Percentiles rank a stretch among this genome's conserved stretches.
These are phyloP conservation scores for Kernera saxatilis DNA, from an alignment of 345 rosid species.

Conservation along the genomic window DNA sequence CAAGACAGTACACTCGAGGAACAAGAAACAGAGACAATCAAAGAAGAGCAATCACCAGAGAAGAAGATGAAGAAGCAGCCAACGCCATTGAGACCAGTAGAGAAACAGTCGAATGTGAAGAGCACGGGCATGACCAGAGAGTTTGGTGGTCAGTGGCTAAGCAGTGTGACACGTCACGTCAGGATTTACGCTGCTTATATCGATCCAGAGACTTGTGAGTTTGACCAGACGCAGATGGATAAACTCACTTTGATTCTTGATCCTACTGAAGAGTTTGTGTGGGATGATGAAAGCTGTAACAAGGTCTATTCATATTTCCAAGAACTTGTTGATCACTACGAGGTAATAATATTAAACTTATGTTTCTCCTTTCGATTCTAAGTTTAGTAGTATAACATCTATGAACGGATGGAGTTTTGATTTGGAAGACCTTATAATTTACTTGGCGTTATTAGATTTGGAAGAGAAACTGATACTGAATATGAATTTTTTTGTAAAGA, in stretches of 20 bases:
- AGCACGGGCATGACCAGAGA: slow-evolving; percentile 68
- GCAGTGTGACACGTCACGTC: slow-evolving; percentile 65
- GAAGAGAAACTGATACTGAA: too few relatives aligned
- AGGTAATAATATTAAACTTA: slow-evolving; percentile 36
- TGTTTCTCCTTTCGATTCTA: too few relatives aligned
- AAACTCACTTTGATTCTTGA: slow-evolving; percentile 88
- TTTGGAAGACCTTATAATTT: too few relatives aligned
- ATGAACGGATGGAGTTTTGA: too few relatives aligned
- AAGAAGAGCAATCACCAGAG: slow-evolving; percentile 24
- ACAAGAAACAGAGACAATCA: slow-evolving; percentile 12
- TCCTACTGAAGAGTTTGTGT: slow-evolving; percentile 73
- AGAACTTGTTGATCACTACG: slow-evolving; percentile 96
- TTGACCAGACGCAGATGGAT: slow-evolving; percentile 79
- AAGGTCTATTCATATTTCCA: slow-evolving; percentile 76
- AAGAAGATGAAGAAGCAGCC: slow-evolving; percentile 31
- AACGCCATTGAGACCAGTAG: slow-evolving; percentile 71
- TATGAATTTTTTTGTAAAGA: background rate
- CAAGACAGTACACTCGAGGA: slow-evolving; percentile 14
- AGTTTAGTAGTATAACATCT: too few relatives aligned
- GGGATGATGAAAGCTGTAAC: slow-evolving; percentile 66
- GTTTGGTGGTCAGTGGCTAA: slow-evolving; percentile 74
- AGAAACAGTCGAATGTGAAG: slow-evolving; percentile 65
- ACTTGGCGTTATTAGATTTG: too few relatives aligned
- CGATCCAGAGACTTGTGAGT: slow-evolving; percentile 63
- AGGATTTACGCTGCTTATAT: slow-evolving; percentile 77